Evolutionary conservation across 495 filamentous ascomycete species (phyloP).

Genomic region (Penicillium nucicola): DNA sequence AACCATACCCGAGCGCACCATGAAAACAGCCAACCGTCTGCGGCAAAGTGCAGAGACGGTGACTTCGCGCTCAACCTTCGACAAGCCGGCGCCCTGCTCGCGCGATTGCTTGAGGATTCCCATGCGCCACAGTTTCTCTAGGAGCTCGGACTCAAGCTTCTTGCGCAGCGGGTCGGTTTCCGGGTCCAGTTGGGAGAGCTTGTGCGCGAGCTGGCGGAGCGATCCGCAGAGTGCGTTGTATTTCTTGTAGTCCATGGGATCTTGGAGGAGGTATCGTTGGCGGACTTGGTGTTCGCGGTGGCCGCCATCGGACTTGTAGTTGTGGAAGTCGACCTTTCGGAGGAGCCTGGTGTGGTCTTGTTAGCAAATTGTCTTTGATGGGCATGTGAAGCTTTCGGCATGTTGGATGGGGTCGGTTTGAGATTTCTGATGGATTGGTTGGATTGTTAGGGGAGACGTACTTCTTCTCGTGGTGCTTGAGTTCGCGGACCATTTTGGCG

Average conservation of each 20-base stretch:
- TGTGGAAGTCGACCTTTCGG: slow-evolving; percentile 92
- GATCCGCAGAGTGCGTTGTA: slow-evolving; percentile 88
- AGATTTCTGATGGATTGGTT: background rate
- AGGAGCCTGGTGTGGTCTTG: slow-evolving; percentile 51
- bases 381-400: background rate
- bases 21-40: slow-evolving; percentile 76
- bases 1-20: slow-evolving; percentile 85
- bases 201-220: slow-evolving; percentile 83
- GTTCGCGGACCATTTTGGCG: slow-evolving; percentile 75
- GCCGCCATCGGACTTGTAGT: slow-evolving; percentile 81
- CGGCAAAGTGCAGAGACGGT: slow-evolving; percentile 83
- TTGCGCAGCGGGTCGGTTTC: slow-evolving; percentile 70
- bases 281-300: slow-evolving; percentile 79
- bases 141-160: slow-evolving; percentile 76
- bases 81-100: slow-evolving; percentile 57
- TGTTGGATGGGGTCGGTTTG: background rate
- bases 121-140: slow-evolving; percentile 89
- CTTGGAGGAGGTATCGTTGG: slow-evolving; percentile 84
- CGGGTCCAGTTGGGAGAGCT: slow-evolving; percentile 71
- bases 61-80: slow-evolving; percentile 78
- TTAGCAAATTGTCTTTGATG: slow-evolving; percentile 6
- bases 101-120: slow-evolving; percentile 72
- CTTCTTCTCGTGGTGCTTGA: slow-evolving; percentile 90
- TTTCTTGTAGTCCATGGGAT: slow-evolving; percentile 78
- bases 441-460: slow-evolving; percentile 20